Evolutionary conservation across 345 rosid genomes (phyloP).

Genomic region (Lepidium sativum): DNA sequence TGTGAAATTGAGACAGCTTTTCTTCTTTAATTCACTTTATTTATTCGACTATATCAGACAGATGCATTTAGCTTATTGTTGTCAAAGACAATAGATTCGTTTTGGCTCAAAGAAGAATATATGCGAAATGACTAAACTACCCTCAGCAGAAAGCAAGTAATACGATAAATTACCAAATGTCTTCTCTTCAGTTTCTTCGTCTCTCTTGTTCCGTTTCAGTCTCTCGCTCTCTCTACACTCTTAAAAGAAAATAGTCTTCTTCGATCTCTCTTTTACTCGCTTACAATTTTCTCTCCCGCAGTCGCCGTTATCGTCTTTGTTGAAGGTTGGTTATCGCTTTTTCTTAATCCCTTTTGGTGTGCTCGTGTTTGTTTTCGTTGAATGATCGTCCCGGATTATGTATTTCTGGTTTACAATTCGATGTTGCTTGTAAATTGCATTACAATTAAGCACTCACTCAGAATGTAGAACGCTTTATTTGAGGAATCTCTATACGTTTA

Average conservation of each 20-base stretch:
- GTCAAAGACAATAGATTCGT: not conserved
- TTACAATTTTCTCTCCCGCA: not conserved
- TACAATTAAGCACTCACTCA: slow-evolving; percentile 9
- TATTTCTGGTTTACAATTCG: not conserved
- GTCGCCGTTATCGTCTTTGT: slow-evolving; percentile 1
- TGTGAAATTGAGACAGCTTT: not conserved
- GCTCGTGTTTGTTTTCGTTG: not conserved
- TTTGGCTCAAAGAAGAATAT: not conserved
- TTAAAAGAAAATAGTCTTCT: not conserved
- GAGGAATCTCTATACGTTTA: slow-evolving; percentile 11
- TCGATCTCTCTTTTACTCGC: not conserved
- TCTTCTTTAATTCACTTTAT: too few relatives aligned
- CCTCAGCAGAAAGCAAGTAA: not conserved
- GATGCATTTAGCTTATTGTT: too few relatives aligned
- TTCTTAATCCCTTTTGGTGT: not conserved
- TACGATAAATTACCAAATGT: slow-evolving; percentile 4
- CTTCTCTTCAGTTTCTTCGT: not conserved
- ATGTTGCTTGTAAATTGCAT: slow-evolving; percentile 1
- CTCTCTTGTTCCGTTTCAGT: not conserved
- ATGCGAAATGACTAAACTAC: too few relatives aligned
- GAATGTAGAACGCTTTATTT: slow-evolving; percentile 7
- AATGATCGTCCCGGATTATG: not conserved
- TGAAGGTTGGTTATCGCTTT: not conserved
- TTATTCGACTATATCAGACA: too few relatives aligned
- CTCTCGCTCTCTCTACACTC: slow-evolving; percentile 17